Evolutionary conservation across 345 rosid genomes (phyloP), one percentile per base, ranked within the genome.

Genomic region (Melastoma malabathricum): DNA sequence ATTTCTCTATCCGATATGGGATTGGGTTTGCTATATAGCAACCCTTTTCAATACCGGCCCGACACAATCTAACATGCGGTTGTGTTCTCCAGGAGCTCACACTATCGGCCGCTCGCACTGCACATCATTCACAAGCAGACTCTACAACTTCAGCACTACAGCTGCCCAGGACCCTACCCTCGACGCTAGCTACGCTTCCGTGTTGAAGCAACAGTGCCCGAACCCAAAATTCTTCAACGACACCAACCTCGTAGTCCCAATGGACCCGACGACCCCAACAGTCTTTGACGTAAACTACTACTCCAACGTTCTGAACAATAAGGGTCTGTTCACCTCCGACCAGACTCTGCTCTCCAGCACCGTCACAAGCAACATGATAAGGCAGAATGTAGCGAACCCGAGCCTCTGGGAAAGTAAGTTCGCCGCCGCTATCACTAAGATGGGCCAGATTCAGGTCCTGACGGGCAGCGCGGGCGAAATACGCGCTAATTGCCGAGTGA

Each of bases 381-480:
- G 27, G 44, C 38, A 34, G 14, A 27, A 61, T 14, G 31, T 20
- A 29, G 48, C 34, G 15, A 52, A 51, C 31, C 55, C 61, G 0
- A 20, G 50, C 5, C 23, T 46, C 8, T 56, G 70, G 70, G 59
- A 61, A 44, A 0, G 22, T 1, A 66, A 44, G 47, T 60, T 56
- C 25, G 39, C 59, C 1, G 48, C 46, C 1, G 48, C 59, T 0
- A 66, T 60, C 65, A 48, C 47, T 51, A 53, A 3, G 0, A 66
- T 60, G 70, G 70, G 70, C 23, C 44, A 27, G 2, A 29, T 60
- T 10, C 38, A 59, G 31, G 56, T 59, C 13, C 58, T 66, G 13
- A 52, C 70, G 2, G 65, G 52, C 6, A 3, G 44, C 10, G 50
- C 48, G 10, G 70, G 70, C 1, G 59, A 60, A 25, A 60, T 66